Evolutionary conservation across 495 filamentous ascomycete species (phyloP).

Genomic region (Neurospora discreta): DNA sequence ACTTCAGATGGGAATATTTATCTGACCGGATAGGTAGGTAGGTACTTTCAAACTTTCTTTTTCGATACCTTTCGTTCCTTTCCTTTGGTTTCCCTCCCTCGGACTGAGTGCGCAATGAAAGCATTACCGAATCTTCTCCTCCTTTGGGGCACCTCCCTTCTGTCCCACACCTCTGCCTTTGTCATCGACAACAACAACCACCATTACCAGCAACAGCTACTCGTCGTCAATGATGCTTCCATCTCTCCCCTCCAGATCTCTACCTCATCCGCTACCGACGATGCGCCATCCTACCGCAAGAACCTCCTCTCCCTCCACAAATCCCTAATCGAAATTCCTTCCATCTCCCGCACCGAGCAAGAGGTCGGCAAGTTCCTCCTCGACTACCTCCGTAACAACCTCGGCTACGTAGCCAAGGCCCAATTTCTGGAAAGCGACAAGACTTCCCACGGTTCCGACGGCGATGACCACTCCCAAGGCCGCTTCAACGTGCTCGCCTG

Average conservation of each 20-base stretch:
- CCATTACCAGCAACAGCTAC: neutral
- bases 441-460: neutral
- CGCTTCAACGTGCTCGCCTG: constrained; percentile 71
- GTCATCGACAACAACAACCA: neutral
- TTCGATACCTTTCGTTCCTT: no score
- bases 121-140: neutral
- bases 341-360: constrained; percentile 64
- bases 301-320: constrained; percentile 67
- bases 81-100: neutral
- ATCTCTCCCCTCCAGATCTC: neutral
- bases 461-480: constrained; percentile 30
- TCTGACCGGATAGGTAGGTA: no score
- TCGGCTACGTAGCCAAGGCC: constrained; percentile 41
- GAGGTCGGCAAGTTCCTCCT: constrained; percentile 57
- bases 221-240: neutral
- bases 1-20: neutral
- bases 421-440: constrained; percentile 53
- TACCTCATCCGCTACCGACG: neutral
- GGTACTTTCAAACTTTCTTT: neutral
- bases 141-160: neutral
- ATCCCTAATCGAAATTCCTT: constrained; percentile 61
- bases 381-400: constrained; percentile 42
- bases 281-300: constrained; percentile 26
- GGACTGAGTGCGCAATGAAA: neutral
- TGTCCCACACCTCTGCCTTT: neutral